Conservation (phyloP, 148 eudicot species). For the Agrostemma githago region DNA sequence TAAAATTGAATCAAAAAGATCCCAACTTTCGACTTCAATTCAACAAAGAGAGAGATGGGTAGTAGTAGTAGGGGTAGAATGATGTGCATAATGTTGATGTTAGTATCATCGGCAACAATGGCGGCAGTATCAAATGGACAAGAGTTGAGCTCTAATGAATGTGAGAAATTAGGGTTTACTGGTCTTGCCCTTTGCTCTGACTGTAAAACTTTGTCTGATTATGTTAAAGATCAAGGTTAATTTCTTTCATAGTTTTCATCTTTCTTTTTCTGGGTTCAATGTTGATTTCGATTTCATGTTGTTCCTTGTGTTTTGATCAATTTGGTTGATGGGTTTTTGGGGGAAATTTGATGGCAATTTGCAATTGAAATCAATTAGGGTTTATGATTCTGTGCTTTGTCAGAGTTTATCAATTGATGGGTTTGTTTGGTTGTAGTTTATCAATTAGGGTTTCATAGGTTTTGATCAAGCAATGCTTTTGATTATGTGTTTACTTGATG, state of each 20-base stretch:
- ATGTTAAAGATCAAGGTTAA: slow-evolving; percentile 78
- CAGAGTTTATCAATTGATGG: too few relatives aligned
- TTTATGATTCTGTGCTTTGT: too few relatives aligned
- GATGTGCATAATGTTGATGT: background rate
- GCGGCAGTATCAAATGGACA: slow-evolving; percentile 31
- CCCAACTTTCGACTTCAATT: background rate
- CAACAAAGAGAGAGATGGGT: background rate
- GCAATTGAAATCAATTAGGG: too few relatives aligned
- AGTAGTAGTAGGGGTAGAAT: background rate
- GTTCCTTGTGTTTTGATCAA: background rate
- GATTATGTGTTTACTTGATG: too few relatives aligned
- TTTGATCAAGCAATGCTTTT: too few relatives aligned
- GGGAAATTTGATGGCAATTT: background rate
- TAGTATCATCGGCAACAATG: slow-evolving; percentile 3
- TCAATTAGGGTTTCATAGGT: too few relatives aligned
- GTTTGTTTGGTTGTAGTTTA: too few relatives aligned
- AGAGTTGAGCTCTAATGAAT: slow-evolving; percentile 58
- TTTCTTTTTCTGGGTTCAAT: slow-evolving; percentile 1
- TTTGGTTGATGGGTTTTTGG: background rate
- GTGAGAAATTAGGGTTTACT: slow-evolving; percentile 76
- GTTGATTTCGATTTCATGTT: background rate
- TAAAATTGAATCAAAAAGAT: background rate
- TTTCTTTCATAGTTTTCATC: background rate
- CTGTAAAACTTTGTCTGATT: slow-evolving; percentile 72
- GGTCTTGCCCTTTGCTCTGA: slow-evolving; percentile 90